These are phyloP conservation scores for Colletotrichum agaves DNA, from an alignment of 2,329 filamentous ascomycete species.

Conservation along the genomic window DNA sequence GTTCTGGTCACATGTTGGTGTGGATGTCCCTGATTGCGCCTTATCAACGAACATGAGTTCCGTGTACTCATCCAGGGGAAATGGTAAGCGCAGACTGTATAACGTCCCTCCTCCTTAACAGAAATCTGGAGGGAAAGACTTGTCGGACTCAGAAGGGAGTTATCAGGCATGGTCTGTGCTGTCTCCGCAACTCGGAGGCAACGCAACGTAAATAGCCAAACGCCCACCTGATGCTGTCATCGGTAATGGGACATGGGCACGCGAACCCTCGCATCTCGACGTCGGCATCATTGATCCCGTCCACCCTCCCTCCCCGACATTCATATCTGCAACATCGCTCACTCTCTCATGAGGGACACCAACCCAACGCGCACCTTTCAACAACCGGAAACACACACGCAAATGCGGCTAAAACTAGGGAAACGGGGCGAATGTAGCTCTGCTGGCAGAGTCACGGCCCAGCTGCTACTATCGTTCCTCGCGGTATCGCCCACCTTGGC, in stretches of 20 bases:
- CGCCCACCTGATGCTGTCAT: slow-evolving; percentile 38
- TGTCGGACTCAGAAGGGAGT: slow-evolving; percentile 4
- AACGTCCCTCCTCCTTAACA: slow-evolving; percentile 4
- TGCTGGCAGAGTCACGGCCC: slow-evolving; percentile 70
- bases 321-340: background rate
- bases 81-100: background rate
- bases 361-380: background rate
- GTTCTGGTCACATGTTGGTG: slow-evolving; percentile 34
- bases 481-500: slow-evolving; percentile 62
- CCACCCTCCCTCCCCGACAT: background rate
- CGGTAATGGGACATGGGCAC: slow-evolving; percentile 14
- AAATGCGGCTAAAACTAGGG: slow-evolving; percentile 25
- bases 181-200: slow-evolving; percentile 33
- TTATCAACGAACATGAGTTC: slow-evolving; percentile 12
- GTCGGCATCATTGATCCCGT: slow-evolving; percentile 33
- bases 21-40: slow-evolving; percentile 23
- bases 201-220: slow-evolving; percentile 33
- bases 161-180: slow-evolving; percentile 23
- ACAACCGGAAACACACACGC: background rate
- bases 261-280: slow-evolving; percentile 20
- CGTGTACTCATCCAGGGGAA: background rate
- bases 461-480: slow-evolving; percentile 74
- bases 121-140: slow-evolving; percentile 9
- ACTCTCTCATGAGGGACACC: background rate
- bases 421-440: slow-evolving; percentile 57